Base-by-base conservation (phyloP, 805 yeast species). In the Yamadazyma scolyti region DNA sequence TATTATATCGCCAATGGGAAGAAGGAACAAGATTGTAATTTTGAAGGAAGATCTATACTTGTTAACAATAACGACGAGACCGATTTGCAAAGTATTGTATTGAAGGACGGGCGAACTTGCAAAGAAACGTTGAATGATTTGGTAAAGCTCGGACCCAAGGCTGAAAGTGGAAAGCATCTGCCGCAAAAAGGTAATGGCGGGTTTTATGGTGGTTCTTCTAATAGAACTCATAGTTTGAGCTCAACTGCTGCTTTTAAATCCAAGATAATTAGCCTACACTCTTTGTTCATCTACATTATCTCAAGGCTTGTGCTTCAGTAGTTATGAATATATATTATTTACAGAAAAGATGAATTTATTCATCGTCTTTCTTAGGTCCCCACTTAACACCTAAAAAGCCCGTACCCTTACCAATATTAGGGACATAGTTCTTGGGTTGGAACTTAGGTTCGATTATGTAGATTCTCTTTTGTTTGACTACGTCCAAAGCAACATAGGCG, bases 371-470 rank as follows among this genome's bases (percentile, higher is more conserved):
- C 53, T 73, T 79, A 23, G 89, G 84, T 1, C 95, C 95, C 95
- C 95, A 87, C 47, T 75, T 79, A 30, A 86, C 78, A 18, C 95
- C 95, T 37, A 86, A 63, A 49, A 85, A 82, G 1, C 90, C 89
- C 4, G 62, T 48, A 12, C 61, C 64, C 15, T 69, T 62, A 31
- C 39, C 37, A 16, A 46, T 29, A 16, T 52, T 64, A 32, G 51
- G 76, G 37, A 46, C 65, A 58, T 46, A 71, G 52, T 50, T 65
- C 28, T 65, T 58, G 59, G 76, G 30, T 45, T 56, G 46, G 55
- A 57, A 55, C 44, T 65, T 68, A 10, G 93, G 89, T 37, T 74
- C 76, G 32, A 86, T 72, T 16, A 88, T 52, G 52, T 80, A 87
- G 41, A 77, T 73, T 43, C 93, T 74, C 43, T 72, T 68, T 33